A percentile compares a stretch with the other conserved stretches of the same genome.
Evolutionary conservation across 768 basidiomycete species (phyloP).

Genomic region (Naganishia onofrii): DNA sequence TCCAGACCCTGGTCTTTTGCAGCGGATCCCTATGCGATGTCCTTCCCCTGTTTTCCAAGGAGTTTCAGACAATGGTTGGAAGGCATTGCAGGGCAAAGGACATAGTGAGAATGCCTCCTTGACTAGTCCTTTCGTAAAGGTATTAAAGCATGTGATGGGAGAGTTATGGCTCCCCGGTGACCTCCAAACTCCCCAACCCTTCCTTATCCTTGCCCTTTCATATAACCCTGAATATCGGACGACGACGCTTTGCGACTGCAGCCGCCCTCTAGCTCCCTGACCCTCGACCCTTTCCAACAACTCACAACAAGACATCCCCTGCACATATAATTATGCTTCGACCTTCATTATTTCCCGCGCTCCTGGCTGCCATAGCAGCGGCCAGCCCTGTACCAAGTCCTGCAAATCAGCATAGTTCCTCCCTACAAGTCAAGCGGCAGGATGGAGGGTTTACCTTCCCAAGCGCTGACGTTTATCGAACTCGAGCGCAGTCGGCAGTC

Average conservation of each 20-base stretch:
- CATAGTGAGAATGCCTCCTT: background rate
- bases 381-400: background rate
- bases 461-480: slow-evolving; percentile 54
- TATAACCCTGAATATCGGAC: too few relatives aligned
- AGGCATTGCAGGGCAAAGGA: background rate
- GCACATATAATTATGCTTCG: background rate
- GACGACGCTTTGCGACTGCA: too few relatives aligned
- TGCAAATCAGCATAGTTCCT: background rate
- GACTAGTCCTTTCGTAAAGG: background rate
- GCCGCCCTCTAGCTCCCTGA: too few relatives aligned
- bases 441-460: background rate
- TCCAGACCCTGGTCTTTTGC: background rate
- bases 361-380: background rate
- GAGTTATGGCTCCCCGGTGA: background rate
- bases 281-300: too few relatives aligned
- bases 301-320: background rate
- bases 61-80: background rate
- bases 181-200: background rate
- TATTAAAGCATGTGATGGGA: background rate
- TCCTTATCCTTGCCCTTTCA: background rate
- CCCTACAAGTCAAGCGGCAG: background rate
- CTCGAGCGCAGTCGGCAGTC: slow-evolving; percentile 64
- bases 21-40: background rate
- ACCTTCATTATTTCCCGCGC: background rate
- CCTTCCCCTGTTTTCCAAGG: background rate